A percentile compares a stretch with the other conserved stretches of the same genome.
phyloP scores from a whole-genome alignment of 768 basidiomycete species.

The Krasilnikovozyma curviuscula region DNA sequence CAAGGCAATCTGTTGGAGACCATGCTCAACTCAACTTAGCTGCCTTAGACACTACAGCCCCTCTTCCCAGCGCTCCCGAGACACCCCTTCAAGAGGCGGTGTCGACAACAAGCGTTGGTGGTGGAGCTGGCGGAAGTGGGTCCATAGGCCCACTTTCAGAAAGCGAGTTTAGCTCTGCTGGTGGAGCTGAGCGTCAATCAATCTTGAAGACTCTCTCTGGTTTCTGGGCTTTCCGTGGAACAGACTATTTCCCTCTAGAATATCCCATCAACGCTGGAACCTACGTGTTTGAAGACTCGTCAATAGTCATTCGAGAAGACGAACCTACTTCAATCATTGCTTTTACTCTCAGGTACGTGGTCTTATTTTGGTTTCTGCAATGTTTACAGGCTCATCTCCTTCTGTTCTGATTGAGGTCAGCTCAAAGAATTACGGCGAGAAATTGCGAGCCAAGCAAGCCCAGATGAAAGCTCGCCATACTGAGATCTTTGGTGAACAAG shows the following conservation, averaged over 20 bases:
- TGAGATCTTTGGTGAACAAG: too few species aligned
- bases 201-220: slow-evolving; percentile 67
- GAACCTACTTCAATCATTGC: slow-evolving; percentile 97
- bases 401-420: slow-evolving; percentile 10
- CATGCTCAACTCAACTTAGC: slow-evolving; percentile 25
- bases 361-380: not conserved
- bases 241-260: slow-evolving; percentile 36
- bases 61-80: slow-evolving; percentile 24
- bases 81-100: slow-evolving; percentile 5
- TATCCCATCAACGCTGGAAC: slow-evolving; percentile 34
- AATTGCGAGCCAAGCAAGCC: slow-evolving; percentile 14
- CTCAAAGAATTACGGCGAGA: slow-evolving; percentile 27
- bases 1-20: too few species aligned
- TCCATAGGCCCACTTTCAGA: slow-evolving; percentile 21
- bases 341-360: slow-evolving; percentile 60
- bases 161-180: slow-evolving; percentile 27
- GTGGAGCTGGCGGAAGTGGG: too few species aligned
- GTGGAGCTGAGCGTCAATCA: slow-evolving; percentile 46
- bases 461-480: too few species aligned
- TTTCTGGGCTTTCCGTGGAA: slow-evolving; percentile 47
- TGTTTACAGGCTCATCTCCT: not conserved
- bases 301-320: slow-evolving; percentile 85
- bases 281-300: slow-evolving; percentile 76
- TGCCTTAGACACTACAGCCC: slow-evolving; percentile 25
- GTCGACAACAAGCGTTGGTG: not conserved